Conservation (phyloP, 2,329 filamentous ascomycete species). For the Penicillium crustosum region DNA sequence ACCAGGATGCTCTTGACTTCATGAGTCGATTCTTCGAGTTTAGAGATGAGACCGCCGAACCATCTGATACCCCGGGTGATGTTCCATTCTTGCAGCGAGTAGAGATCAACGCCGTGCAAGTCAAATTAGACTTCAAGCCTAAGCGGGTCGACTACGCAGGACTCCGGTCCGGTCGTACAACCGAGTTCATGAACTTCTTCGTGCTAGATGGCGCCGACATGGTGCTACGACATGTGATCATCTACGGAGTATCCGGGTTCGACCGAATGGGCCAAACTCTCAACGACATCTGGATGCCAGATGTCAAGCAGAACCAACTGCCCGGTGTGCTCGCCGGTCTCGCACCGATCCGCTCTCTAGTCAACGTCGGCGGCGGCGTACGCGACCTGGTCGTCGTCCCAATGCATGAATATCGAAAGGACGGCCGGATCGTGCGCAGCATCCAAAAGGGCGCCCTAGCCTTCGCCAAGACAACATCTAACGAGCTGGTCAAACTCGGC, state of each 20-base stretch:
- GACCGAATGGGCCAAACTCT: conserved; percentile 85
- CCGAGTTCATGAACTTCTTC: conserved; percentile 98
- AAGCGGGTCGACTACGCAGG: conserved; percentile 97
- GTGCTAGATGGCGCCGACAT: conserved; percentile 86
- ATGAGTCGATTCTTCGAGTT: conserved; percentile 98
- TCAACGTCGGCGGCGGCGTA: conserved; percentile 86
- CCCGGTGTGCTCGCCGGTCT: conserved; percentile 85
- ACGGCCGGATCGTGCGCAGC: conserved; percentile 86
- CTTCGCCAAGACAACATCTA: conserved; percentile 91
- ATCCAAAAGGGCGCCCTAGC: conserved; percentile 86
- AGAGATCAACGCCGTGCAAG: conserved; percentile 77
- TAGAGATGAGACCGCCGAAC: conserved; percentile 67
- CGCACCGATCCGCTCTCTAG: conserved; percentile 83
- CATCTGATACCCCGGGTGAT: conserved; percentile 63
- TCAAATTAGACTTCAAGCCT: conserved; percentile 95
- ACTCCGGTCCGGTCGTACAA: conserved; percentile 87
- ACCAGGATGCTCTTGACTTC: conserved; percentile 96
- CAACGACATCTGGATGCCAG: conserved; percentile 95
- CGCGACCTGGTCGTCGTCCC: conserved; percentile 85
- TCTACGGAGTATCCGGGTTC: conserved; percentile 89
- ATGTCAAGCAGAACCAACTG: conserved; percentile 85
- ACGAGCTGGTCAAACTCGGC: conserved; percentile 88
- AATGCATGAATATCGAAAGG: conserved; percentile 88
- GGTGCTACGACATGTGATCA: conserved; percentile 80
- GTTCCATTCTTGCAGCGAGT: conserved; percentile 85